A percentile compares a stretch with the other conserved stretches of the same genome.
Evolutionary conservation across 345 rosid genomes (phyloP).

Genomic region (Gossypium bickii): DNA sequence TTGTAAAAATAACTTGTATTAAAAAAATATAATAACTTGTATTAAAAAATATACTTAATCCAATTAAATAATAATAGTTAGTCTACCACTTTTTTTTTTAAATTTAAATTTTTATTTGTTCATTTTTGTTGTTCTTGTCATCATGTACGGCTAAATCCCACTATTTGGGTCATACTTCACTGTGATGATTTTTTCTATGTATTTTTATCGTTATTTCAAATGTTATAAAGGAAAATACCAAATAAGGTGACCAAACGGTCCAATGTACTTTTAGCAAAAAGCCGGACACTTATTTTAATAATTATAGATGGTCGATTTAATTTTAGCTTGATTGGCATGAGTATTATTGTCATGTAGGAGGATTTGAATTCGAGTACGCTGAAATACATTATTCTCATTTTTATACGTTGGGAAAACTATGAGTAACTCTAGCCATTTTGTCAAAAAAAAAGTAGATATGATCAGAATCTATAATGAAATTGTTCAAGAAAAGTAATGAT

Average conservation of each 20-base stretch:
- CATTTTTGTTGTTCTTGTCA: not conserved
- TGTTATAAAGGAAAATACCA: not conserved
- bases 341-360: accelerated
- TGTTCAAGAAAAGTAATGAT: accelerated
- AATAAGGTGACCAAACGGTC: not conserved
- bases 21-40: too few relatives aligned
- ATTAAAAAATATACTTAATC: too few relatives aligned
- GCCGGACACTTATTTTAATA: too few relatives aligned
- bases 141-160: not conserved
- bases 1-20: too few relatives aligned
- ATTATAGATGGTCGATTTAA: too few relatives aligned
- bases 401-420: accelerated
- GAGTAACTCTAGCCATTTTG: too few relatives aligned
- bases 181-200: not conserved
- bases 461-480: too few relatives aligned
- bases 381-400: accelerated
- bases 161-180: not conserved
- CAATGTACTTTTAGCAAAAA: not conserved
- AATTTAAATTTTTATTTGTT: not conserved
- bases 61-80: too few relatives aligned
- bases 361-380: accelerated
- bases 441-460: accelerated
- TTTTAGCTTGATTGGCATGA: accelerated
- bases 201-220: not conserved
- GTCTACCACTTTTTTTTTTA: not conserved